phyloP scores from a whole-genome alignment of 139 green algal species.

The Chlorella sp. region DNA sequence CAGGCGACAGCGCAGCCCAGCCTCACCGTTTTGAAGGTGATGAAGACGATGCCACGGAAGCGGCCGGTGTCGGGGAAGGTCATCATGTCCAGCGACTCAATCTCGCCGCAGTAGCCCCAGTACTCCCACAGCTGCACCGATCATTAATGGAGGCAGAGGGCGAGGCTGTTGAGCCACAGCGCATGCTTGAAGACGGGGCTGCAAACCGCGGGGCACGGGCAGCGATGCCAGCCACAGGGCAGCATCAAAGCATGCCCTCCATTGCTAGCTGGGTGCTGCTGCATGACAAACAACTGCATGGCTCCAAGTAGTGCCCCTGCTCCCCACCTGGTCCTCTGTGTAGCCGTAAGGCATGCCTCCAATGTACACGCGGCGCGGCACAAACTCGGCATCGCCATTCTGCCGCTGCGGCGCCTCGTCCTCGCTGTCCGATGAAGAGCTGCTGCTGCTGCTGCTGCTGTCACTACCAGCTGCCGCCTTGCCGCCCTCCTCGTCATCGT shows the following conservation, averaged over 20 bases:
- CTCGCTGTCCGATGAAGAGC: conserved; percentile 10
- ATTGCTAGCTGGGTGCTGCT: too few species aligned
- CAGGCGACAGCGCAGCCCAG: neutral
- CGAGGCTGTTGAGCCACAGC: too few species aligned
- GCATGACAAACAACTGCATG: too few species aligned
- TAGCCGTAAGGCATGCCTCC: conserved; percentile 93
- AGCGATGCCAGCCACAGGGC: too few species aligned
- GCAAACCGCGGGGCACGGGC: too few species aligned
- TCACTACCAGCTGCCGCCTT: neutral
- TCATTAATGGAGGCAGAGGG: too few species aligned
- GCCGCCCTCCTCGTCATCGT: neutral
- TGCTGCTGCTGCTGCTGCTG: conserved; percentile 33
- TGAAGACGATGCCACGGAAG: conserved; percentile 94
- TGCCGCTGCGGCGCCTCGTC: neutral
- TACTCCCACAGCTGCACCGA: conserved; percentile 75
- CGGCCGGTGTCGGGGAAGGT: conserved; percentile 92
- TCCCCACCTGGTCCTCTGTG: conserved; percentile 60
- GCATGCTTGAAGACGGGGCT: too few species aligned
- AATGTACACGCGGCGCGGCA: conserved; percentile 78
- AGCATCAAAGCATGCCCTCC: too few species aligned
- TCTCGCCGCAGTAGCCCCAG: conserved; percentile 88
- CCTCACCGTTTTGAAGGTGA: conserved; percentile 86
- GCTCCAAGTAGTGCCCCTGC: too few species aligned
- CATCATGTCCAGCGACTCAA: conserved; percentile 82
- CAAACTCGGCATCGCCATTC: conserved; percentile 23